Evolutionary conservation across 2,329 filamentous ascomycete genomes (phyloP).

Genomic region (Alternaria gansuensis): DNA sequence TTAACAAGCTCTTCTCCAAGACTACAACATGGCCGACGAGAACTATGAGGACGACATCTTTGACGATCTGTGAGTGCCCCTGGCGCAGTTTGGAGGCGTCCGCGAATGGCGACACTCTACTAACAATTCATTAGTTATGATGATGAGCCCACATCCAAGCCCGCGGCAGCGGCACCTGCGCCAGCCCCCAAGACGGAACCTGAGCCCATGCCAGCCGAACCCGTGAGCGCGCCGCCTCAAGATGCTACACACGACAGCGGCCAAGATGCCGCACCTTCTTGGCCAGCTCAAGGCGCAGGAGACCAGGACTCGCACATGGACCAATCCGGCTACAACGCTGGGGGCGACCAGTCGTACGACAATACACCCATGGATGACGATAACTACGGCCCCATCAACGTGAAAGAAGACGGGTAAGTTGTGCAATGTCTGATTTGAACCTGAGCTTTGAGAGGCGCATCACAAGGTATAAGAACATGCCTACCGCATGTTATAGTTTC

Average conservation of each 20-base stretch:
- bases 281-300: slow-evolving; percentile 30
- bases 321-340: slow-evolving; percentile 41
- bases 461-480: slow-evolving; percentile 31
- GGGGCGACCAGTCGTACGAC: slow-evolving; percentile 44
- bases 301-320: slow-evolving; percentile 46
- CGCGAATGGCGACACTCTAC: slow-evolving; percentile 2
- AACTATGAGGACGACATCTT: slow-evolving; percentile 94
- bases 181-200: slow-evolving; percentile 33
- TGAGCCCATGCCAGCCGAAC: slow-evolving; percentile 33
- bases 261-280: slow-evolving; percentile 29
- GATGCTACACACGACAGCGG: slow-evolving; percentile 28
- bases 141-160: slow-evolving; percentile 50
- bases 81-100: slow-evolving; percentile 4
- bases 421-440: slow-evolving; percentile 19
- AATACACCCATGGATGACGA: slow-evolving; percentile 50
- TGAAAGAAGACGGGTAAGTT: slow-evolving; percentile 93
- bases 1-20: neutral
- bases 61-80: slow-evolving; percentile 80
- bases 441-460: slow-evolving; percentile 31
- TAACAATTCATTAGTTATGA: slow-evolving; percentile 51
- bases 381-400: slow-evolving; percentile 67
- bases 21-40: slow-evolving; percentile 75
- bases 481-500: neutral
- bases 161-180: slow-evolving; percentile 36
- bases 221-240: slow-evolving; percentile 28